Evolutionary conservation across 495 filamentous ascomycete species (phyloP).

Genomic region (Penicillium paradoxum): DNA sequence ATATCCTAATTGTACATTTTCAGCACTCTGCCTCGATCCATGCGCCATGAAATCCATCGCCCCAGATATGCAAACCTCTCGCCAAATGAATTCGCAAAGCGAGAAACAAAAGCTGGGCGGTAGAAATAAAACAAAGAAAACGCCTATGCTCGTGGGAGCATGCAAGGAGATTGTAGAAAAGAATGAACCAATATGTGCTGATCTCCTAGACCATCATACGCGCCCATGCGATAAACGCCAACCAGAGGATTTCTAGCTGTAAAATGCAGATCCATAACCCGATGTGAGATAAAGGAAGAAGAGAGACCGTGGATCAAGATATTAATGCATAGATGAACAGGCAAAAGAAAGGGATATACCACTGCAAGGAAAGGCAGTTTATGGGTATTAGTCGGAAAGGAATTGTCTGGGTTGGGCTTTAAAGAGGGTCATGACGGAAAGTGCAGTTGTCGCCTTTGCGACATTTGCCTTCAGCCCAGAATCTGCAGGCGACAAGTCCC

Average conservation of each 20-base stretch:
- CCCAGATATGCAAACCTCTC: neutral
- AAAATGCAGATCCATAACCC: constrained; percentile 6
- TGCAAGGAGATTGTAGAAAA: neutral
- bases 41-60: neutral
- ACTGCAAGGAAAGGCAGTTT: neutral
- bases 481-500: constrained; percentile 60
- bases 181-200: neutral
- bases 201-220: neutral
- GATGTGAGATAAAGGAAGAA: neutral
- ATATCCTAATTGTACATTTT: constrained; percentile 6
- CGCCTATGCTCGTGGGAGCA: neutral
- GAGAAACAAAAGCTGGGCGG: neutral
- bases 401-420: neutral
- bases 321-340: constrained; percentile 4
- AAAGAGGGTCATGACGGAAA: constrained; percentile 56
- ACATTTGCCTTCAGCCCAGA: constrained; percentile 75
- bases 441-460: constrained; percentile 81
- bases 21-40: neutral
- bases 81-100: constrained; percentile 1
- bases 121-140: neutral
- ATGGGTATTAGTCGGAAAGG: constrained; percentile 9
- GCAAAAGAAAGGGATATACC: neutral
- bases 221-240: constrained; percentile 5
- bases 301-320: neutral
- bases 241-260: constrained; percentile 6